Base-by-base conservation (phyloP, 192 early-diverging fungal species). In the Allomyces macrogynus region DNA sequence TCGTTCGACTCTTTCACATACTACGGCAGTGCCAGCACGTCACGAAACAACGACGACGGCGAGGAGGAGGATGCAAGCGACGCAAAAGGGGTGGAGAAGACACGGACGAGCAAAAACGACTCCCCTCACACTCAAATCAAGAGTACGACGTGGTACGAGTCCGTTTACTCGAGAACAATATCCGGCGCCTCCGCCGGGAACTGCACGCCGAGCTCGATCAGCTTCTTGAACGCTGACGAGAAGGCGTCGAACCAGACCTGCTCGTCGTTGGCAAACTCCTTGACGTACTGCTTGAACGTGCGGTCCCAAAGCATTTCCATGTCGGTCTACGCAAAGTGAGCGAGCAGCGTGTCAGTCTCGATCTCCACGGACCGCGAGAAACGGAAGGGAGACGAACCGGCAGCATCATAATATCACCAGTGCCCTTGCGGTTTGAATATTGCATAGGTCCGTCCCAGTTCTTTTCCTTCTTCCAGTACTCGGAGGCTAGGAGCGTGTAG, bases 241-340 rank as follows among this genome's bases (percentile, higher is more conserved):
- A 80, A 80, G 64, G 77, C 78, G 60, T 80, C 71, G 73, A 83
- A 86, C 72, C 86, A 88, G 16, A 63, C 54, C 27, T 83, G 75
- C 72, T 88, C 76, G 67, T 86, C 79, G 66, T 76, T 67, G 20
- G 87, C 87, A 70, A 87, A 89, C 23, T 79, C 68, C 61, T 83
- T 72, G 40, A 81, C 83, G 61, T 76, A 77, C 61, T 73, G 67
- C 43, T 75, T 73, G 71, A 86, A 42, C 83, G 81, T 26, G 86
- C 67, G 68, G 16, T 69, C 68, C 57, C 70, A 63, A 10, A 65
- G 66, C 63, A 75, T 75, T 62, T 77, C 73, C n/a, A 62, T 71
- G 27, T 71, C 69, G 42, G 71, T 74, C 62, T 40, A 7, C 32
- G 7, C 32, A 8, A 40, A 40, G 32, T 40, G 32, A 8, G 32